These are phyloP conservation scores for Withania somnifera DNA, from an alignment of 305 asterid species.

Conservation along the genomic window DNA sequence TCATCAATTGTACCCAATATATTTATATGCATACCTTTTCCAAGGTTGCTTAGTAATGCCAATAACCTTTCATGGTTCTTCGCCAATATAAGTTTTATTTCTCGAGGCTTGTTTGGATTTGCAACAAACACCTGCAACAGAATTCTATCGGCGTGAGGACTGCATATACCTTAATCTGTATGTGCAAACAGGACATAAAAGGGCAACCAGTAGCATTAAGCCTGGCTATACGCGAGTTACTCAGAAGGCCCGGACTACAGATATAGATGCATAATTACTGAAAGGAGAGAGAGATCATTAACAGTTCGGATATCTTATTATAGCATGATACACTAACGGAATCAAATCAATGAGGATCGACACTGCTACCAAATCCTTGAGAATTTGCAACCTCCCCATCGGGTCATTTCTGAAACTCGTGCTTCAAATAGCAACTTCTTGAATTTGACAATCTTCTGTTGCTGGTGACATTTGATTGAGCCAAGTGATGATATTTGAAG, in stretches of 20 bases:
- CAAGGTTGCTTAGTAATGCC: conserved; percentile 64
- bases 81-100: conserved; percentile 70
- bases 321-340: background rate
- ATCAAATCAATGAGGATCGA: background rate
- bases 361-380: background rate
- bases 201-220: background rate
- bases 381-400: background rate
- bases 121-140: conserved; percentile 81
- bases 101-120: conserved; percentile 91
- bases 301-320: background rate
- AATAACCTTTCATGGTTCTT: conserved; percentile 76
- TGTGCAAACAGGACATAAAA: background rate
- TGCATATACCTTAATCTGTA: background rate
- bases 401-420: background rate
- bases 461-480: background rate
- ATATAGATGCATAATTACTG: background rate
- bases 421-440: background rate
- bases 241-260: background rate
- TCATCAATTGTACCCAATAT: background rate
- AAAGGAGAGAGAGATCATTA: background rate
- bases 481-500: background rate
- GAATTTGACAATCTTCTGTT: background rate
- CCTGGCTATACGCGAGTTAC: background rate
- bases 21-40: conserved; percentile 47
- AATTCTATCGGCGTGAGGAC: background rate